Percentiles rank a stretch among this genome's conserved stretches.
Evolutionary conservation across 176 grass and related monocot species (phyloP).

Genomic region (Poa annua): DNA sequence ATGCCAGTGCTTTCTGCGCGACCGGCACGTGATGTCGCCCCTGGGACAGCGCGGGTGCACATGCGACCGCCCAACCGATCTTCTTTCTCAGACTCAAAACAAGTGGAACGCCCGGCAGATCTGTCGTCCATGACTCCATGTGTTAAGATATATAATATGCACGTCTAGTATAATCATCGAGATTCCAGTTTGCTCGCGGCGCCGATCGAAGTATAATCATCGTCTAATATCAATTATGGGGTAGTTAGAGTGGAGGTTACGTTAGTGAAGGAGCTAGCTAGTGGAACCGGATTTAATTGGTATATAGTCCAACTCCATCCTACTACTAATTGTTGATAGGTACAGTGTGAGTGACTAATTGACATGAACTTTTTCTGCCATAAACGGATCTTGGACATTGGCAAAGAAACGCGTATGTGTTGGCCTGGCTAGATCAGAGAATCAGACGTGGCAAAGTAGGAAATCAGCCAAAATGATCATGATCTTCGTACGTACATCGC

Average conservation of each 20-base stretch:
- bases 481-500: neutral
- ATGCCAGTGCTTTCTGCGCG: slow-evolving; percentile 19
- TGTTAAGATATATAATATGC: neutral
- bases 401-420: neutral
- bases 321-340: too few relatives aligned
- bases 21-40: slow-evolving; percentile 4
- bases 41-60: neutral
- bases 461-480: neutral
- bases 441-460: neutral
- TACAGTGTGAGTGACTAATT: neutral
- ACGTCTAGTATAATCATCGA: neutral
- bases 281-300: neutral
- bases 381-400: too few relatives aligned
- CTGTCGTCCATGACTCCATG: neutral
- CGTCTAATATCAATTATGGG: slow-evolving; percentile 5
- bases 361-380: too few relatives aligned
- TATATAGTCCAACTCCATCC: too few relatives aligned
- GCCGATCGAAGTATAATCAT: neutral
- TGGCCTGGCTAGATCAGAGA: neutral
- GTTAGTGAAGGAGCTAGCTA: neutral
- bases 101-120: neutral
- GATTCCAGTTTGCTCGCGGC: neutral
- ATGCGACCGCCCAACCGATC: slow-evolving; percentile 17
- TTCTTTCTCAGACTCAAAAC: too few relatives aligned
- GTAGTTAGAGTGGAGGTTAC: slow-evolving; percentile 33